Evolutionary conservation across 1,284 basidiomycete genomes (phyloP), one percentile per base, ranked within the genome.

Genomic region (Leccinum pseudoinsigne): DNA sequence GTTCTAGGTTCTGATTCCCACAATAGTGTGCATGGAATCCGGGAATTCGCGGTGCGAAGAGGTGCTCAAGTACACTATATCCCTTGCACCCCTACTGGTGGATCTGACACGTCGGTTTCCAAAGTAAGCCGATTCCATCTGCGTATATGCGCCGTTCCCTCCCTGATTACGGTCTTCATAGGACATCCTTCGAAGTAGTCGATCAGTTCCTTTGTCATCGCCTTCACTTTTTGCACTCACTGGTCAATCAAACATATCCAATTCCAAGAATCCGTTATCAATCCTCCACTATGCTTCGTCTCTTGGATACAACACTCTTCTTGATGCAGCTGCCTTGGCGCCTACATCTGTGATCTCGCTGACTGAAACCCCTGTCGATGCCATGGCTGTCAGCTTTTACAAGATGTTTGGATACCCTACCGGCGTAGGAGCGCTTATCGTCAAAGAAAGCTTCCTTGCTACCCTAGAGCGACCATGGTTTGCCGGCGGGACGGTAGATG

Each of bases 391-490:
- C 60, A 92, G 89, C 50, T 92, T 94, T 69, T 95, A 95, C 80
- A 95, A 95, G 69, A 93, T 94, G 87, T 92, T 93, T 65, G 92
- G 92, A 34, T 94, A 87, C 69, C 93, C 93, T 8, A 95, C 93
- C 0, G 93, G 92, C 2, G 84, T 94, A 53, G 92, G 93, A 36
- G 90, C 90, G 18, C 80, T 95, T 2, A 76, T 95, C 18, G 86
- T 90, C 53, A 90, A 88, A 73, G 86, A 88, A 68, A 80, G 82
- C 5, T 89, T 92, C 69, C 75, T 92, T 55, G 74, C 74, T 3
- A 77, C 78, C 58, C 79, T 93, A 56, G 78, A 84, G 65, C 81
- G 89, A 3, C 90, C 90, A 0, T 94, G 92, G 90, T 94, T 94
- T 71, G 86, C 92, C 1, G 92, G 92, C 16, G 92, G 92, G 1